Conservation (phyloP, 441 rosid species). For the Macaranga tanarius region DNA sequence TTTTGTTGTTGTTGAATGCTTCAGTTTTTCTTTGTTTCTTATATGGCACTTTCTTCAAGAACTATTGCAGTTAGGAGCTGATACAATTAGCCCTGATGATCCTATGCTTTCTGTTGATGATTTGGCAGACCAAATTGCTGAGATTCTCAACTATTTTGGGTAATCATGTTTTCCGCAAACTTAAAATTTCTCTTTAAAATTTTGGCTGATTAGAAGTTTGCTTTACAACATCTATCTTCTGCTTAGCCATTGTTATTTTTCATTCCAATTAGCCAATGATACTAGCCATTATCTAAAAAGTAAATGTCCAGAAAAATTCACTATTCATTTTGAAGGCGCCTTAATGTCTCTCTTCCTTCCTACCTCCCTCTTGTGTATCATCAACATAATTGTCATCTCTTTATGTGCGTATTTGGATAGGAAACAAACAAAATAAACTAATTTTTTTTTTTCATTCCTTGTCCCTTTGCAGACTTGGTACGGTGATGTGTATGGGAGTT, state of each 20-base stretch:
- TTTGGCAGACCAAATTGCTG: constrained; percentile 85
- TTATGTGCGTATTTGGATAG: background rate
- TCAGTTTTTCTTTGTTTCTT: constrained; percentile 37
- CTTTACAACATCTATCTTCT: constrained; percentile 13
- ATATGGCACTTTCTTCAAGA: constrained; percentile 58
- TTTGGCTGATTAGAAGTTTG: constrained; percentile 7
- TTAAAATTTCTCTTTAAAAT: constrained; percentile 14
- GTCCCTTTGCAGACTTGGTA: constrained; percentile 59
- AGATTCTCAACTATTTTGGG: constrained; percentile 92
- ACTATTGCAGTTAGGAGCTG: constrained; percentile 95
- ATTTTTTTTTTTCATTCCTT: constrained; percentile 13
- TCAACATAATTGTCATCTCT: background rate
- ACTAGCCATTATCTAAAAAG: constrained; percentile 4
- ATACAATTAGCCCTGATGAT: constrained; percentile 50
- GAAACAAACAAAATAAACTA: constrained; percentile 1
- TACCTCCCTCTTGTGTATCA: constrained; percentile 1
- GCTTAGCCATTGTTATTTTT: background rate
- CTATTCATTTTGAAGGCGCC: constrained; percentile 1
- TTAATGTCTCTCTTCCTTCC: constrained; percentile 4
- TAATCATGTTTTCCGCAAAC: constrained; percentile 28
- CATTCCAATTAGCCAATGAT: constrained; percentile 10
- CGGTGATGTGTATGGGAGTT: constrained; percentile 97
- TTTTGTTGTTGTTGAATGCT: constrained; percentile 11
- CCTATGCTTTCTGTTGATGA: constrained; percentile 74
- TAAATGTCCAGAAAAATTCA: background rate